A percentile compares a stretch with the other conserved stretches of the same genome.
Conservation (phyloP, 306 rosid species). For the Begonia fuchsioides region DNA sequence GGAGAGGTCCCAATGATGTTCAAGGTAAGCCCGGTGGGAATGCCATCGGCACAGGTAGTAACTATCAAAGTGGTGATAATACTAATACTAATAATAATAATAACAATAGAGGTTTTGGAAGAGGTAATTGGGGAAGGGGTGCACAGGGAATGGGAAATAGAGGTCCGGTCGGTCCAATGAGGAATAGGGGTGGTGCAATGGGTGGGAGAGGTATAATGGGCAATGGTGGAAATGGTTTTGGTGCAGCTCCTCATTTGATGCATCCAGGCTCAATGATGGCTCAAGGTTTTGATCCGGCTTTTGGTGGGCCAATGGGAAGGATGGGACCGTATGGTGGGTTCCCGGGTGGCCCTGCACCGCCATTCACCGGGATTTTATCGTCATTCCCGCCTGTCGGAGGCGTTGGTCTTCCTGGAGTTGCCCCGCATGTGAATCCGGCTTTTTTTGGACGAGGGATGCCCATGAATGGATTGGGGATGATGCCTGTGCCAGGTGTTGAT, state of each 20-base stretch:
- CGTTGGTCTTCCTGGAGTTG: conserved; percentile 88
- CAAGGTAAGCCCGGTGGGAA: conserved; percentile 51
- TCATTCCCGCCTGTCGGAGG: conserved; percentile 73
- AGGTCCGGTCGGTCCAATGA: conserved; percentile 72
- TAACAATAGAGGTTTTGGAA: conserved; percentile 58
- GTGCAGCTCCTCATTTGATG: conserved; percentile 64
- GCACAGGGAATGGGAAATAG: conserved; percentile 72
- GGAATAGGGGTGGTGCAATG: conserved; percentile 70
- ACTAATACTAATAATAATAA: no score
- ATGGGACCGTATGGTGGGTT: conserved; percentile 87
- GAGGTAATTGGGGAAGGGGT: conserved; percentile 93
- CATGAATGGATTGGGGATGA: conserved; percentile 96
- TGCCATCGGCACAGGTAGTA: conserved; percentile 63
- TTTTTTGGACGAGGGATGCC: conserved; percentile 97
- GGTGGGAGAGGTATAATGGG: conserved; percentile 92
- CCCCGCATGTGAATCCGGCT: conserved; percentile 97
- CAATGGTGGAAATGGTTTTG: conserved; percentile 82
- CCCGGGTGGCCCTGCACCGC: no score
- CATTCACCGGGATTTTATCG: conserved; percentile 75
- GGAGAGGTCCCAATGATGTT: conserved; percentile 60
- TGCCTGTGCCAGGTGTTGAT: conserved; percentile 68
- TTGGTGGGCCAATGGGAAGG: conserved; percentile 87
- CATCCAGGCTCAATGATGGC: conserved; percentile 87
- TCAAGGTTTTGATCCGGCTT: conserved; percentile 93
- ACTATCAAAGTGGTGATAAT: conserved; percentile 72